A percentile compares a stretch with the other conserved stretches of the same genome.
Evolutionary conservation across 2,329 filamentous ascomycete genomes (phyloP).

Genomic region (Lachnellula arida): DNA sequence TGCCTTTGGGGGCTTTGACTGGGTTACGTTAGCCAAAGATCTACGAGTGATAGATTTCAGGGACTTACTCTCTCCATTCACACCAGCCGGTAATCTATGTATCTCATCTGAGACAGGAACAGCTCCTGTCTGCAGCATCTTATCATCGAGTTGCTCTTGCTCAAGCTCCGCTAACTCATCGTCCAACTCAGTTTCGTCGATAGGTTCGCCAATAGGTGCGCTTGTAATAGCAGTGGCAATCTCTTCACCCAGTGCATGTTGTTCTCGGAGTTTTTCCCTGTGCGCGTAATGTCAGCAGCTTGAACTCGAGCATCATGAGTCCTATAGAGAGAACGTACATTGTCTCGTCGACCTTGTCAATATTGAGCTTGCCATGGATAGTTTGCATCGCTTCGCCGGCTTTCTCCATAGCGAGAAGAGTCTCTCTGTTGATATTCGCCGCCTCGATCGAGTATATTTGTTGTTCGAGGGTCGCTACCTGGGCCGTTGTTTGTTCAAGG

Average conservation of each 20-base stretch:
- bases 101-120: slow-evolving; percentile 78
- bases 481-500: slow-evolving; percentile 81
- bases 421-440: slow-evolving; percentile 98
- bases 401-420: slow-evolving; percentile 87
- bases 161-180: slow-evolving; percentile 81
- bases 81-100: slow-evolving; percentile 69
- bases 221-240: slow-evolving; percentile 81
- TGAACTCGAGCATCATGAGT: slow-evolving; percentile 6
- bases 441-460: slow-evolving; percentile 97
- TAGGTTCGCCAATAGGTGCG: slow-evolving; percentile 58
- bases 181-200: slow-evolving; percentile 85
- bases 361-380: slow-evolving; percentile 85
- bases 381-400: slow-evolving; percentile 86
- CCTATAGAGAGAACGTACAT: slow-evolving; percentile 61
- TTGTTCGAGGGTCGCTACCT: slow-evolving; percentile 88
- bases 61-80: slow-evolving; percentile 69
- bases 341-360: slow-evolving; percentile 90
- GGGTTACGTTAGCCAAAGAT: slow-evolving; percentile 13
- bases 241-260: slow-evolving; percentile 89
- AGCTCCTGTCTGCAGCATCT: slow-evolving; percentile 84
- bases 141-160: slow-evolving; percentile 87
- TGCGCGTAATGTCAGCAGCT: slow-evolving; percentile 30
- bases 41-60: slow-evolving; percentile 1
- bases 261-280: slow-evolving; percentile 87
- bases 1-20: slow-evolving; percentile 43